Evolutionary conservation across 805 yeast genomes (phyloP), one percentile per base, ranked within the genome.

Genomic region (Candida wancherniae): DNA sequence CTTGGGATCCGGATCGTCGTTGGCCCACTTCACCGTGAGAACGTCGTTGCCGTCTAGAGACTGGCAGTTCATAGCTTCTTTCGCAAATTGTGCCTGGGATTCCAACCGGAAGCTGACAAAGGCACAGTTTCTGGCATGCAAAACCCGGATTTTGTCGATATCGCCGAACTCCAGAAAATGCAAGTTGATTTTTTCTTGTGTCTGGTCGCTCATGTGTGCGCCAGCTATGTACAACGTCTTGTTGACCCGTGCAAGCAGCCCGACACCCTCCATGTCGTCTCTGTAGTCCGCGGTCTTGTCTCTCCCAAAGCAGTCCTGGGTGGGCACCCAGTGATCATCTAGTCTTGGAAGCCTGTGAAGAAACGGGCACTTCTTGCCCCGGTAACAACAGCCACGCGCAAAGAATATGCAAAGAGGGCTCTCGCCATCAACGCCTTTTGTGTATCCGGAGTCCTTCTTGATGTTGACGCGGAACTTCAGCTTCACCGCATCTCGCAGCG

Each of bases 231-330:
- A 88, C 2, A 90, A 53, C 0, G 96, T 86, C 31, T 77, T 59
- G 51, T 87, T 88, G n/a, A 65, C 63, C 21, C 66, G 60, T 44
- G 72, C 67, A 51, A 90, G 78, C 15, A 85, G 77, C 0, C 97
- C 98, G 3, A 87, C 80, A 19, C 98, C 98, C 17, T 82, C 77
- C 96, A 87, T 87, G 57, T 90, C 97, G 43, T 90, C 96, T 44
- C 87, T 63, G 48, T 84, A 85, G 28, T 77, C 82, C 1, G 82
- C 67, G 40, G 81, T 81, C 54, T 83, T 85, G 49, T 84, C 95
- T 37, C 98, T 63, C 2, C 97, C 97, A 65, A 90, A 90, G 49
- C 97, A 88, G 57, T 90, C 98, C 15, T 75, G 67, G 0, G 86
- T 75, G 2, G 80, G 69, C 2, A 77, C 69, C 26, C 66, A 66